These are phyloP conservation scores for Ceratocystiopsis sp. DNA, from an alignment of 2,329 filamentous ascomycete species.

Conservation along the genomic window DNA sequence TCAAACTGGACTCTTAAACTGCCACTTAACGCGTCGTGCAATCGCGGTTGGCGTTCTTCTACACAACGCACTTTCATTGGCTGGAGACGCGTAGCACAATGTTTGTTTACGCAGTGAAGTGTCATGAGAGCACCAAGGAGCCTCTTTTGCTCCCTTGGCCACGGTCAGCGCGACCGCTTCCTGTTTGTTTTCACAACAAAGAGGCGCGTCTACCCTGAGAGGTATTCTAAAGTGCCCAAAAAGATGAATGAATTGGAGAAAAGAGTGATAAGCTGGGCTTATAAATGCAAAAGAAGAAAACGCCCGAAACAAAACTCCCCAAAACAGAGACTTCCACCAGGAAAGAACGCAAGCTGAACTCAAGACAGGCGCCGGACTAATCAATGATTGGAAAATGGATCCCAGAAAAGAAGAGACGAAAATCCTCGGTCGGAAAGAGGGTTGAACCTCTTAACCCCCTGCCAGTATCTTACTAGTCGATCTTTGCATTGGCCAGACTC, in stretches of 20 bases:
- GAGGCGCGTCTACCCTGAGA: too few relatives aligned
- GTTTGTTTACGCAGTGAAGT: too few relatives aligned
- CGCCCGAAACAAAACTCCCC: neutral
- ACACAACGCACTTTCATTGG: too few relatives aligned
- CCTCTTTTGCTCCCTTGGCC: too few relatives aligned
- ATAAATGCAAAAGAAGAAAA: neutral
- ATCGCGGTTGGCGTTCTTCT: too few relatives aligned
- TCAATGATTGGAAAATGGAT: neutral
- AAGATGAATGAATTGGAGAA: neutral
- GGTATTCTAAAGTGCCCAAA: neutral
- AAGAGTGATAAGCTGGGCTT: neutral
- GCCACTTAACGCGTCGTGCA: too few relatives aligned
- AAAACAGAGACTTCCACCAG: neutral
- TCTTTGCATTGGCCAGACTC: slow-evolving; percentile 54
- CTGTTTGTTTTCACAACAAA: too few relatives aligned
- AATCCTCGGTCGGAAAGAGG: neutral
- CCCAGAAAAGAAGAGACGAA: neutral
- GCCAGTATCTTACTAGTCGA: slow-evolving; percentile 43
- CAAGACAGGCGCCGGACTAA: too few relatives aligned
- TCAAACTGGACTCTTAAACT: too few relatives aligned
- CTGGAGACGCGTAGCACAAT: too few relatives aligned
- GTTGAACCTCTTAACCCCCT: neutral
- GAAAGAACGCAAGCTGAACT: neutral
- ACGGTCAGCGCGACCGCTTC: too few relatives aligned
- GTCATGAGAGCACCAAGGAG: too few relatives aligned